A percentile compares a stretch with the other conserved stretches of the same genome.
Evolutionary conservation across 352 stramenopile species (phyloP).

Genomic region (Globisporangium paroecandrum): DNA sequence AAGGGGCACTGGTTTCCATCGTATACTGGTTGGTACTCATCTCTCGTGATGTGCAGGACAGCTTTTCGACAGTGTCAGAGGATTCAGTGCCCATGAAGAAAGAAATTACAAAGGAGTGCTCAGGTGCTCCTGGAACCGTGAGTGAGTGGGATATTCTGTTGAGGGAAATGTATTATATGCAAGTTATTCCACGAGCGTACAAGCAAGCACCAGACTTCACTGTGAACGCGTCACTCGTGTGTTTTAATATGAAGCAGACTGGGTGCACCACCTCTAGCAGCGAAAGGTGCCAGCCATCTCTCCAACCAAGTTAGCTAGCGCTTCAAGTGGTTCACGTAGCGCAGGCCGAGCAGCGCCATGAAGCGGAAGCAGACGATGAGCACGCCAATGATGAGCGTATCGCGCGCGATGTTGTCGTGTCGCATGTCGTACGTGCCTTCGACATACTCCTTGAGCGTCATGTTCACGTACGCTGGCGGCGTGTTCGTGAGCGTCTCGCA

Average conservation of each 20-base stretch:
- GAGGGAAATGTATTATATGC: neutral
- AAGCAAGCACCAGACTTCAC: neutral
- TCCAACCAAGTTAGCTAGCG: slow-evolving; percentile 18
- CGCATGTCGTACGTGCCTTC: slow-evolving; percentile 37
- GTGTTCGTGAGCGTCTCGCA: slow-evolving; percentile 29
- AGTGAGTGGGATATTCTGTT: neutral
- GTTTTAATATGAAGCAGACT: neutral
- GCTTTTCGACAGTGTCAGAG: too few species aligned
- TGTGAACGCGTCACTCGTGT: neutral
- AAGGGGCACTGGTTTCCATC: too few species aligned
- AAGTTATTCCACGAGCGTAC: neutral
- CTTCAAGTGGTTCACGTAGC: slow-evolving; percentile 56
- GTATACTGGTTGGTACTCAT: too few species aligned
- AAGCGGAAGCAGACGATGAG: slow-evolving; percentile 50
- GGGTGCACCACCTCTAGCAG: neutral
- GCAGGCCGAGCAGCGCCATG: slow-evolving; percentile 39
- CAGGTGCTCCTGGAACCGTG: neutral
- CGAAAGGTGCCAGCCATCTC: neutral
- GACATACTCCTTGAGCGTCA: slow-evolving; percentile 44
- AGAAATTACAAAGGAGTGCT: neutral
- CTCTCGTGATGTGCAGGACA: too few species aligned
- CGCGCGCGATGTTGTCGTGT: slow-evolving; percentile 26
- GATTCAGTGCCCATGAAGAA: too few species aligned
- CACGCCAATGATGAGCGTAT: slow-evolving; percentile 27
- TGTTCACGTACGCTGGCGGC: slow-evolving; percentile 21